Base-by-base conservation (phyloP, 2,329 filamentous ascomycete species). In the Trichoderma guizhouense region DNA sequence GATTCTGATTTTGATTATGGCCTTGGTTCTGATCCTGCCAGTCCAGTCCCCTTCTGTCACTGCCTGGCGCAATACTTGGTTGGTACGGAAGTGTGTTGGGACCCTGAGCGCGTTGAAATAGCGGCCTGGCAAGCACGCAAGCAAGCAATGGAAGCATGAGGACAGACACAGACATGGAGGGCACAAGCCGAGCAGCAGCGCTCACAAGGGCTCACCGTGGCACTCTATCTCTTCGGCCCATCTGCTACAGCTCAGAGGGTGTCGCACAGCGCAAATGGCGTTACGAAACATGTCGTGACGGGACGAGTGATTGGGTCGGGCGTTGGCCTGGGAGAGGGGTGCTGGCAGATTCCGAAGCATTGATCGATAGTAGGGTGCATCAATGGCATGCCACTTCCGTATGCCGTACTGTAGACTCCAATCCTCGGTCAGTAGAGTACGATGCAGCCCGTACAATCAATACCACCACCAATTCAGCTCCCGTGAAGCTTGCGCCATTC, bases 261-360 rank as follows among this genome's bases (percentile, higher is more conserved):
- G 66, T 69, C 32, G 26, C 66, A 61, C 66, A 60, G 36, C 63
- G 30, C 63, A 34, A 53, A 65, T 26, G 66, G 57, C 32, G 57
- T 26, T 69, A 26, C 66, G 39, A 61, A 51, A 69, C 55, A 69
- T 15, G 30, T 34, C 28, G 26, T 36, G 28, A 21, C 18, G 57
- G 55, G 28, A 36, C 51, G 15, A 58, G 51, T 21, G 39, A 68
- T 43, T 55, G 43, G 63, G 43, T 14, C 28, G n/a, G 62, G 28
- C 9, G 43, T 24, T 53, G 47, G 47, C 47, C 11, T 53, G n/a
- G 30, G 47, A 36, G 30, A 65, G 51, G 32, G 64, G 66, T 62
- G 66, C 57, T 53, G 57, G 55, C 66, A 62, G 28, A 47, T 69
- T 62, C 57, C 57, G 57, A 58, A n/a, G 66, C 55, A 47, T n/a